These are phyloP conservation scores for Talaromyces liani DNA, from an alignment of 495 filamentous ascomycete species.

Conservation along the genomic window DNA sequence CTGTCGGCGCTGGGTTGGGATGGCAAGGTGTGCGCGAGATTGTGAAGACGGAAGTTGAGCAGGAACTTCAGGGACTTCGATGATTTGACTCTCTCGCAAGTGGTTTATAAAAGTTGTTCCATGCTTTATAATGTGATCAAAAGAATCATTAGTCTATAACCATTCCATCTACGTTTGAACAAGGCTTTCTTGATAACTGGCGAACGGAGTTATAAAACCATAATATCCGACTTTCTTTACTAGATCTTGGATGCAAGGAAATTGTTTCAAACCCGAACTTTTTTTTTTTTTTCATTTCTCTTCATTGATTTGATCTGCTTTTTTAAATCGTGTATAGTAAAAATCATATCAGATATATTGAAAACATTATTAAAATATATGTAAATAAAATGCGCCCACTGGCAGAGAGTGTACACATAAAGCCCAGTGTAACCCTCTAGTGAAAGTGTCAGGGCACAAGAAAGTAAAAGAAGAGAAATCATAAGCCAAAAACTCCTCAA, in stretches of 20 bases:
- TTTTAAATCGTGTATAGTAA: neutral
- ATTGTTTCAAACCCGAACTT: neutral
- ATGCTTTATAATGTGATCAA: neutral
- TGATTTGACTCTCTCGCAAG: neutral
- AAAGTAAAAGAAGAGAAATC: neutral
- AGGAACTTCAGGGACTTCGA: slow-evolving; percentile 17
- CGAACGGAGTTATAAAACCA: neutral
- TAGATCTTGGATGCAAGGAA: neutral
- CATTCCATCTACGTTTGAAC: neutral
- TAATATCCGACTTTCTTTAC: neutral
- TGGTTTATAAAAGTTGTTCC: neutral
- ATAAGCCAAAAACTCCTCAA: neutral
- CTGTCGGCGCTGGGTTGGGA: slow-evolving; percentile 18
- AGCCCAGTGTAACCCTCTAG: neutral
- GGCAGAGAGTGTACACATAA: neutral
- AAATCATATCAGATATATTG: neutral
- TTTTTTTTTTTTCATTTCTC: neutral
- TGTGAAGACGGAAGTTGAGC: slow-evolving; percentile 30
- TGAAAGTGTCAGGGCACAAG: neutral
- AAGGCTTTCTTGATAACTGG: neutral
- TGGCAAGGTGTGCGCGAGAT: slow-evolving; percentile 35
- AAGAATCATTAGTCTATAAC: neutral
- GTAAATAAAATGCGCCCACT: slow-evolving; percentile 1
- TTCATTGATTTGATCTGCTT: neutral
- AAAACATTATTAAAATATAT: slow-evolving; percentile 6